Conservation (phyloP, 2,329 filamentous ascomycete genomes). For the Myriosclerotinia curreyana region DNA sequence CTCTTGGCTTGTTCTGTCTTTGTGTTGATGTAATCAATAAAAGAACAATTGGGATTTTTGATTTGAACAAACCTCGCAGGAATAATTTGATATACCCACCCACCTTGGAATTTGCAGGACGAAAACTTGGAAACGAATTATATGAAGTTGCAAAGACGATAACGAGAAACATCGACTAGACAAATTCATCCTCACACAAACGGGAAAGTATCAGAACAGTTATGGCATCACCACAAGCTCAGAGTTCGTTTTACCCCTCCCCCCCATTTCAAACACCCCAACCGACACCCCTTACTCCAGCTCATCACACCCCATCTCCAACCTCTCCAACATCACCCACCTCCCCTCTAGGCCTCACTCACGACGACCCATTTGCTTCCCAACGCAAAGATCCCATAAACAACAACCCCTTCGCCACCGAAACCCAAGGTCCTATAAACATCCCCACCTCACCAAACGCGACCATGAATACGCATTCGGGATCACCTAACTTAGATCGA, state of each 20-base stretch:
- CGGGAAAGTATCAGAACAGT: not conserved
- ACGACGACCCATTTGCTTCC: constrained; percentile 13
- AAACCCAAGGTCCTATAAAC: constrained; percentile 5
- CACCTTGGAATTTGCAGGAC: not conserved
- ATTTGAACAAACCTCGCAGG: not conserved
- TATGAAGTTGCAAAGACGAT: constrained; percentile 10
- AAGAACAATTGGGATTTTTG: not conserved
- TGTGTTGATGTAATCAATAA: constrained; percentile 14
- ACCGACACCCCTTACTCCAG: not conserved
- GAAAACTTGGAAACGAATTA: not conserved
- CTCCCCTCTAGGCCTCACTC: not conserved
- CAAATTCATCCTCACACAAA: not conserved
- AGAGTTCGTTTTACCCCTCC: not conserved
- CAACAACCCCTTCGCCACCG: not conserved
- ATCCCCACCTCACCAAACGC: constrained; percentile 4
- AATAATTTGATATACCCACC: not conserved
- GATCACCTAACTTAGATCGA: constrained; percentile 13
- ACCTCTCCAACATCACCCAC: constrained; percentile 5
- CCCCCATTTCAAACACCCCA: not conserved
- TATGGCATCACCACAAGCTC: constrained; percentile 19
- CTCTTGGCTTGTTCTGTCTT: constrained; percentile 15
- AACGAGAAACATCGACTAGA: not conserved
- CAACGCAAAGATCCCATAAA: constrained; percentile 12
- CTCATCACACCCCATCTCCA: constrained; percentile 7
- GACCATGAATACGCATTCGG: constrained; percentile 1